Conservation (phyloP, 2,329 filamentous ascomycete species). For the Pseudogymnoascus sp. region DNA sequence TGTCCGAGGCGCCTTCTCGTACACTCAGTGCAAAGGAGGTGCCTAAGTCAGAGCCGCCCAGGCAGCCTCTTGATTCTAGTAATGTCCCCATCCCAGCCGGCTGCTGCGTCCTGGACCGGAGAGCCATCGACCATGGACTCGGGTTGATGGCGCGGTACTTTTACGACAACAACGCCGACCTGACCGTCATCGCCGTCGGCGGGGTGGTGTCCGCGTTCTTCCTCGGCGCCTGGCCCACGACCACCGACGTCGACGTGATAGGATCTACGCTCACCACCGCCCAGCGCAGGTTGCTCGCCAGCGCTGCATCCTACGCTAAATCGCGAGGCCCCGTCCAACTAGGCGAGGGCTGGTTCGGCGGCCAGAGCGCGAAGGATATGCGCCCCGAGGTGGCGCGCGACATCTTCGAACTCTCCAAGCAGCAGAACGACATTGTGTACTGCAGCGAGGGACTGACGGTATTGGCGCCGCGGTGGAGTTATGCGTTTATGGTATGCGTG, state of each 20-base stretch:
- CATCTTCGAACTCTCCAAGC: background rate
- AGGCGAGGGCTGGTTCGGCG: background rate
- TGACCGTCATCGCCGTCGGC: background rate
- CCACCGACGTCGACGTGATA: background rate
- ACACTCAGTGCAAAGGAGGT: background rate
- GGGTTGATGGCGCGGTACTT: background rate
- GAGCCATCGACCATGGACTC: background rate
- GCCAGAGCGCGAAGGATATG: background rate
- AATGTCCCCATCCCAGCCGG: background rate
- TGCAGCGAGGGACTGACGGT: background rate
- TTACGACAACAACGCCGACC: background rate
- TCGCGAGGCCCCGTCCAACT: background rate
- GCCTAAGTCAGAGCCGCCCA: background rate
- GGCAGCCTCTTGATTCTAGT: background rate
- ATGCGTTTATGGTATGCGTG: background rate
- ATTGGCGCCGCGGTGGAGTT: background rate
- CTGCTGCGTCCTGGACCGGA: background rate
- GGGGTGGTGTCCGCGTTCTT: background rate
- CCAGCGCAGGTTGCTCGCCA: constrained; percentile 2
- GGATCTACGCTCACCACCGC: background rate
- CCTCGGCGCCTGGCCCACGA: background rate
- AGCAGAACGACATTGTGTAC: background rate
- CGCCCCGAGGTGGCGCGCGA: background rate
- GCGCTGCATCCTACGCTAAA: background rate
- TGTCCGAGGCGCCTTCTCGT: background rate